Percentiles rank a stretch among this genome's conserved stretches.
Evolutionary conservation across 768 basidiomycete genomes (phyloP).

Genomic region (Tricholoma matsutake): DNA sequence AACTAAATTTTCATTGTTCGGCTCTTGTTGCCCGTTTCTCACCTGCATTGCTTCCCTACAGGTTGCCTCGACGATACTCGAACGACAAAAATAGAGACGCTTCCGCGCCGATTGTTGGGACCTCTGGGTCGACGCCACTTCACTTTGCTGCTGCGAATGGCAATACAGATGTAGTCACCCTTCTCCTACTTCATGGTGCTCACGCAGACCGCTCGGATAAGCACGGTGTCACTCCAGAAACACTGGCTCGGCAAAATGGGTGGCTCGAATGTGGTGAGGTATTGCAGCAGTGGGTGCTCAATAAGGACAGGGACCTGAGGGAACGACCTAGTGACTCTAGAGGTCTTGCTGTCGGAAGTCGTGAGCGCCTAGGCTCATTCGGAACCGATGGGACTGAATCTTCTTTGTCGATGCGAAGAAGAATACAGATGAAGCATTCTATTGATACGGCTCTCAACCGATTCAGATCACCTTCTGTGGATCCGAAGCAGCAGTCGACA

Average conservation of each 20-base stretch:
- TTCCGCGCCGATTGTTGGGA: slow-evolving; percentile 69
- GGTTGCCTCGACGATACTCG: slow-evolving; percentile 73
- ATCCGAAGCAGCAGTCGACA: slow-evolving; percentile 24
- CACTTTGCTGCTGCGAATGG: slow-evolving; percentile 98
- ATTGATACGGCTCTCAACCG: slow-evolving; percentile 70
- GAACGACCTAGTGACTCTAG: slow-evolving; percentile 38
- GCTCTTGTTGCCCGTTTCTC: slow-evolving; percentile 10
- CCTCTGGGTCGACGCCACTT: slow-evolving; percentile 89
- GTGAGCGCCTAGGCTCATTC: slow-evolving; percentile 19
- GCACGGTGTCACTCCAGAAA: slow-evolving; percentile 85
- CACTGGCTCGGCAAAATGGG: slow-evolving; percentile 76
- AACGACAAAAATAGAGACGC: slow-evolving; percentile 64
- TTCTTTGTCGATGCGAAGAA: slow-evolving; percentile 36
- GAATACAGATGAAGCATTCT: slow-evolving; percentile 73
- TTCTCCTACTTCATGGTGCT: slow-evolving; percentile 84
- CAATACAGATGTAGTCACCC: slow-evolving; percentile 70
- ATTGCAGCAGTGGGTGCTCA: slow-evolving; percentile 61
- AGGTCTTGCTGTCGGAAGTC: slow-evolving; percentile 9
- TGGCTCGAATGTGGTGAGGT: slow-evolving; percentile 76
- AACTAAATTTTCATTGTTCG: slow-evolving; percentile 6
- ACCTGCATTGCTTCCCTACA: slow-evolving; percentile 21
- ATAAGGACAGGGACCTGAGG: slow-evolving; percentile 59
- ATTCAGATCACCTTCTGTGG: slow-evolving; percentile 33
- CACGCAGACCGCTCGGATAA: slow-evolving; percentile 82
- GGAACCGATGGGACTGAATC: slow-evolving; percentile 26